Base-by-base conservation (phyloP, 2,329 filamentous ascomycete species). In the Salinomyces thailandicus region DNA sequence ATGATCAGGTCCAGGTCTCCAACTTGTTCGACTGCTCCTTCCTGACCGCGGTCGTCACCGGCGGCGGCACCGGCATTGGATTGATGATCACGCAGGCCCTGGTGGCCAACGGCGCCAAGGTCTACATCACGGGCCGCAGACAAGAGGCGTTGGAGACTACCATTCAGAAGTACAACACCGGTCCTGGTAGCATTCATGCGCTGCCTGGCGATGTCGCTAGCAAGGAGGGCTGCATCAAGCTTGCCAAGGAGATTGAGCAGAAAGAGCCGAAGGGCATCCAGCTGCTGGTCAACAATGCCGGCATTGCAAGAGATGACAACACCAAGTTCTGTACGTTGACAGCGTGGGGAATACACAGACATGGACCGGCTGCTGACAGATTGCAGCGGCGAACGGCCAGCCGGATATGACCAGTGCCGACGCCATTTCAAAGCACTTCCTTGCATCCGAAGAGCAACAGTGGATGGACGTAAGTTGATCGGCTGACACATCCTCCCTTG, bases 241-340 rank as follows among this genome's bases (percentile, higher is more conserved):
- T 66, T 9, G 62, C 59, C 27, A 54, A 62, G 24, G 60, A 64
- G 37, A 46, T 68, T 8, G 49, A 52, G 33, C 41, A 58, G 39
- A 66, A 67, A 40, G 71, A 75, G 46, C 57, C 65, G 1, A 63
- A 66, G 5, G 70, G 70, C 3, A 67, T 75, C 18, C 68, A 75
- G 38, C 50, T 75, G 31, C 59, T 73, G 5, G 66, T 73, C 14
- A 72, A 72, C 51, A 72, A 71, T 36, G 69, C 68, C 6, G 69
- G 71, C 1, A 62, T 73, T 37, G 68, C 71, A 11, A 58, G 62
- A 19, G 72, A 75, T 44, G 62, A 71, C 29, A 60, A 62, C 34
- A 74, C 69, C 2, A 66, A 64, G 35, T 71, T 66, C 47, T 67
- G 62, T 32, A 38, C 14, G 46, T 44, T 9, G 4, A 14, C 18